phyloP scores from a whole-genome alignment of 345 rosid genomes.

The Leavenworthia alabamica region DNA sequence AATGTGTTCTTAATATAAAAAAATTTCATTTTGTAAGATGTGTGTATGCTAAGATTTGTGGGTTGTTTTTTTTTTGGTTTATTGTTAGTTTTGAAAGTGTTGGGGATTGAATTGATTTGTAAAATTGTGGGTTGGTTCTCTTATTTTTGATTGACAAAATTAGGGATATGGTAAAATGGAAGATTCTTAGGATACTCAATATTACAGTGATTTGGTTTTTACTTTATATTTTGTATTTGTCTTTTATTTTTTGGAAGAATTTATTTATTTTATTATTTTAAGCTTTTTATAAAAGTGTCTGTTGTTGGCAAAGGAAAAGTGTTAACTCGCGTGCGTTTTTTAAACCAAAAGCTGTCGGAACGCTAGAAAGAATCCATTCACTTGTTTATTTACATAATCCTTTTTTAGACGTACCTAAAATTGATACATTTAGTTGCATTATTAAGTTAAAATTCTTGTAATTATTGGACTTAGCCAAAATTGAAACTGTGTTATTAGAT shows the following conservation, averaged over 20 bases:
- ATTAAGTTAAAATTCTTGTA: no score
- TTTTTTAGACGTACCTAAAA: background rate
- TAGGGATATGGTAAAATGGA: slow-evolving; percentile 20
- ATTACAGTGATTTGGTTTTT: slow-evolving; percentile 11
- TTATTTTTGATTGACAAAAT: slow-evolving; percentile 28
- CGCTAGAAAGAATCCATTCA: slow-evolving; percentile 8
- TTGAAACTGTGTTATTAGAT: background rate
- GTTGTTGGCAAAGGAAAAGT: slow-evolving; percentile 22
- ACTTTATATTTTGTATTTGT: slow-evolving; percentile 12
- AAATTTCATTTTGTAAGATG: slow-evolving; percentile 15
- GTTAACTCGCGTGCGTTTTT: slow-evolving; percentile 14
- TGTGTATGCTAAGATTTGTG: slow-evolving; percentile 17
- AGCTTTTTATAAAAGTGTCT: background rate
- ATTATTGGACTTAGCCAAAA: no score
- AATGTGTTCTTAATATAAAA: slow-evolving; percentile 1
- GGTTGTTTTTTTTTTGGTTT: background rate
- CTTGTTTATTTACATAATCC: background rate
- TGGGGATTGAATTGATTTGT: slow-evolving; percentile 28
- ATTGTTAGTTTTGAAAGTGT: slow-evolving; percentile 1
- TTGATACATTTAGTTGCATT: background rate
- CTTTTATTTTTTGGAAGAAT: background rate
- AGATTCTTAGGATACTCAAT: slow-evolving; percentile 21
- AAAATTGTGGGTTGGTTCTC: slow-evolving; percentile 30
- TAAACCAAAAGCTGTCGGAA: slow-evolving; percentile 26
- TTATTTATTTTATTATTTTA: slow-evolving; percentile 8